phyloP scores from a whole-genome alignment of 2,329 filamentous ascomycete species.

The Aspergillus chevalieri region DNA sequence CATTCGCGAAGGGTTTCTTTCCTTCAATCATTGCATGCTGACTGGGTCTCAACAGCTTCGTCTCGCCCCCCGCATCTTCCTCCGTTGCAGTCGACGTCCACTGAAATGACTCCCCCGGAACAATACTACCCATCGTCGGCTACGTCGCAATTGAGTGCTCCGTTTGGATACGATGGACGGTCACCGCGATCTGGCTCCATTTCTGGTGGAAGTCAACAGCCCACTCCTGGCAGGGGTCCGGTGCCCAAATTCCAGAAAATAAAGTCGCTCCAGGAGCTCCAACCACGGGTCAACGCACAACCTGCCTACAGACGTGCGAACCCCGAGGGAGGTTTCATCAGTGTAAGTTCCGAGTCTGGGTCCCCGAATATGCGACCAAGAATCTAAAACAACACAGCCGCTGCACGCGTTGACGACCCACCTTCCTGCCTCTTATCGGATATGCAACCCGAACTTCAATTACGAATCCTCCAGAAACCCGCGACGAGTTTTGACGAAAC shows the following conservation, averaged over 20 bases:
- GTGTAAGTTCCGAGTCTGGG: slow-evolving; percentile 55
- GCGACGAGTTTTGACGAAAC: slow-evolving; percentile 90
- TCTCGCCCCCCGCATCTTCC: slow-evolving; percentile 61
- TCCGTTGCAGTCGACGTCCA: slow-evolving; percentile 57
- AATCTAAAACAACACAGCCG: slow-evolving; percentile 53
- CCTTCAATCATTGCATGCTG: slow-evolving; percentile 8
- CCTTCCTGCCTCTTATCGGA: slow-evolving; percentile 89
- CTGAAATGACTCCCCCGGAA: slow-evolving; percentile 58
- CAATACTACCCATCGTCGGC: slow-evolving; percentile 67
- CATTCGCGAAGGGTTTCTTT: neutral
- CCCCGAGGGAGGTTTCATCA: slow-evolving; percentile 96
- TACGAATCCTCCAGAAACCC: slow-evolving; percentile 98
- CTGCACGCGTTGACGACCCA: slow-evolving; percentile 92
- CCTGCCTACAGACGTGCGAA: slow-evolving; percentile 89
- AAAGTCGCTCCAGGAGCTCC: slow-evolving; percentile 64
- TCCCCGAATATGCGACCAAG: neutral
- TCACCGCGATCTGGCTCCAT: slow-evolving; percentile 42
- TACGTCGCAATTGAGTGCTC: slow-evolving; percentile 63
- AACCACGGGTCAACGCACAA: slow-evolving; percentile 77
- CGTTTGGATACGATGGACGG: slow-evolving; percentile 51
- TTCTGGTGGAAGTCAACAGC: slow-evolving; percentile 45
- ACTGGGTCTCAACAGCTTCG: slow-evolving; percentile 33
- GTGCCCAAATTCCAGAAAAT: slow-evolving; percentile 86
- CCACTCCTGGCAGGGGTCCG: slow-evolving; percentile 51
- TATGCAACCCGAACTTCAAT: slow-evolving; percentile 97